Base-by-base conservation (phyloP, 2,329 filamentous ascomycete genomes). In the Chaetomiaceae sp. region DNA sequence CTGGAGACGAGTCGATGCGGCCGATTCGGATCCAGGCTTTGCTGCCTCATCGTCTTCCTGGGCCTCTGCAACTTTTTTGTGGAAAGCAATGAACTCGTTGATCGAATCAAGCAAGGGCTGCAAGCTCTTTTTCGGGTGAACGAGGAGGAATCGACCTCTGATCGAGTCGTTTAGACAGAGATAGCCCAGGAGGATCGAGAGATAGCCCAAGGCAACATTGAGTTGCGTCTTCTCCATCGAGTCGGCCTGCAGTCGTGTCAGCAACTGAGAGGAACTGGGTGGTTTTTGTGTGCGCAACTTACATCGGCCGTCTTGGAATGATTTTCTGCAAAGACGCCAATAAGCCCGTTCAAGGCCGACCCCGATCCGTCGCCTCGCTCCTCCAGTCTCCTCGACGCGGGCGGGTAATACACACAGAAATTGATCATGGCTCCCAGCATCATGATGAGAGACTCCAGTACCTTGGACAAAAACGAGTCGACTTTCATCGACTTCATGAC, bases 351-450 rank as follows among this genome's bases (percentile, higher is more conserved):
- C 31, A 90, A 68, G 7, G 81, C 63, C 43, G 72, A 62, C 65
- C 69, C 51, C 63, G 62, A 34, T 56, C 67, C 48, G 63, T 67
- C 50, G 41, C 52, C 68, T 62, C 48, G 56, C 67, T 63, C 80
- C 57, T 66, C 77, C 62, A 67, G 72, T 55, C 62, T 70, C 40
- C 69, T 66, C 47, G 84, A 75, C 12, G 86, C 84, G 19, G 74
- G 66, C 14, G 82, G 73, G 62, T 83, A 89, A 63, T 89, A 85
- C 65, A 96, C 90, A 8, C 88, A 81, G 48, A 96, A 79, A 62
- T 96, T 96, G 66, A 95, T 95, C 68, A 92, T 79, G 19, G 89
- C 81, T 0, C 89, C 91, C 34, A 96, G 73, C 46, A 87, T 79
- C 37, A 96, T 75, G 43, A 96, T 79, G 13, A 96, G 75, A 43